Evolutionary conservation across 2,329 filamentous ascomycete species (phyloP), one percentile per base, ranked within the genome.

Genomic region (Aspergillus ustus): DNA sequence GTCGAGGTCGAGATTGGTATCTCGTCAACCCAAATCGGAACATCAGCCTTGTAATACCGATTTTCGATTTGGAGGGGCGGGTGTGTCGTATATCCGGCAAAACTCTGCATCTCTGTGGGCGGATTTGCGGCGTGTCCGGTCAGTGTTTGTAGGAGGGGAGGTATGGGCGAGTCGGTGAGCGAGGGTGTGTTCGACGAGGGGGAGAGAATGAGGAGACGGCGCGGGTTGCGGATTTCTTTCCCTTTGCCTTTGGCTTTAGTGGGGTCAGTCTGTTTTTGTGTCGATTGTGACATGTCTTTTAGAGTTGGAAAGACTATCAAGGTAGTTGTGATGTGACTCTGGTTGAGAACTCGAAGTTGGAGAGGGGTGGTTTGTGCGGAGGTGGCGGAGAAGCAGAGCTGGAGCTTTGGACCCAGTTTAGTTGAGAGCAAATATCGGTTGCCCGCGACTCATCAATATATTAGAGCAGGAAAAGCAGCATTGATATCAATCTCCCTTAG

Each of bases 21-120:
- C 65, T 81, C 79, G 56, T 82, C 80, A 20, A 81, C 79, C 80
- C 80, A 82, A 49, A 82, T 73, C 17, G 75, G 77, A 22, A 82
- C 70, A 17, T 81, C 76, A 6, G 78, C 72, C 4, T 65, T 71
- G 63, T 81, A 82, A 67, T 82, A 82, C 65, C 76, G 78, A 46
- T 78, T 82, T 51, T 69, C 51, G 51, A 82, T 67, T 6, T 61
- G 69, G 31, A 82, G 69, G 6, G 79, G 79, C 2, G 76, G 69
- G 62, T 82, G 80, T 0, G 77, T 78, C 9, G 80, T 81, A 63
- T 82, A 82, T 19, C 80, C 80, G 11, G 80, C 77, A 66, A 81
- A 81, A 4, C 75, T 72, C 20, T 68, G 72, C 17, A 68, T 60
- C 15, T 66, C 63, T 13, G 69, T 66, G 3, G 69, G 58, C n/a